Evolutionary conservation across 1,284 basidiomycete genomes (phyloP).

Genomic region (Sporisorium sorghi): DNA sequence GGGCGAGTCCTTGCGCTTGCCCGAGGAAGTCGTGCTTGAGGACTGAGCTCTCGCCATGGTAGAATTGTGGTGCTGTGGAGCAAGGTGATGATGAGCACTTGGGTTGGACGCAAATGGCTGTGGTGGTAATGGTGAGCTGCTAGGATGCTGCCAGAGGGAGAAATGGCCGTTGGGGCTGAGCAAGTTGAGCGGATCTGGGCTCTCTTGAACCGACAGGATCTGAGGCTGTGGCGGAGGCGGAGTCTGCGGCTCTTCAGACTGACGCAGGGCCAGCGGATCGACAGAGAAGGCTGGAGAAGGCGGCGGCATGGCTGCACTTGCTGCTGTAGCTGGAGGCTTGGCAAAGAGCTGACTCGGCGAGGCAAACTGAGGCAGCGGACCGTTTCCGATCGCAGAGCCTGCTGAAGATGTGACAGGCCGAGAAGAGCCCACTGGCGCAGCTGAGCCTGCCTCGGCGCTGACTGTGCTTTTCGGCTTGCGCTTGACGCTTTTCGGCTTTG

Average conservation of each 20-base stretch:
- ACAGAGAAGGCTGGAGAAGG: constrained; percentile 15
- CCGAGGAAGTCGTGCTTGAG: not conserved
- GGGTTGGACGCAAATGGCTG: constrained; percentile 10
- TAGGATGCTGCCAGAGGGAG: constrained; percentile 34
- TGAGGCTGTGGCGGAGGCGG: constrained; percentile 16
- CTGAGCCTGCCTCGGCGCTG: not conserved
- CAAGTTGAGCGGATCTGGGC: constrained; percentile 52
- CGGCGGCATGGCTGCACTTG: constrained; percentile 7
- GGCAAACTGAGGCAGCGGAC: constrained; percentile 22
- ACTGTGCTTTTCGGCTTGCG: constrained; percentile 11
- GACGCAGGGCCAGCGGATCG: constrained; percentile 10
- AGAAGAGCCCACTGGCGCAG: not conserved
- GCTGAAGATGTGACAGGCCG: not conserved
- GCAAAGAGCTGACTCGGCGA: constrained; percentile 34
- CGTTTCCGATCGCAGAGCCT: constrained; percentile 1
- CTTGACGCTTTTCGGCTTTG: constrained; percentile 17
- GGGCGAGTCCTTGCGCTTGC: constrained; percentile 31
- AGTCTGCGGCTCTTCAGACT: constrained; percentile 29
- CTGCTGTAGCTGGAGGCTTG: constrained; percentile 4
- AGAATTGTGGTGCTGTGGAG: constrained; percentile 2
- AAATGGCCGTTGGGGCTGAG: constrained; percentile 36
- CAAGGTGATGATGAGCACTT: constrained; percentile 5
- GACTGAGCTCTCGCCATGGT: constrained; percentile 20
- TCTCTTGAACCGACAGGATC: constrained; percentile 33
- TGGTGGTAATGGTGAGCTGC: constrained; percentile 4